Evolutionary conservation across 1,284 basidiomycete species (phyloP).

Genomic region (Heterobasidion occidentale): DNA sequence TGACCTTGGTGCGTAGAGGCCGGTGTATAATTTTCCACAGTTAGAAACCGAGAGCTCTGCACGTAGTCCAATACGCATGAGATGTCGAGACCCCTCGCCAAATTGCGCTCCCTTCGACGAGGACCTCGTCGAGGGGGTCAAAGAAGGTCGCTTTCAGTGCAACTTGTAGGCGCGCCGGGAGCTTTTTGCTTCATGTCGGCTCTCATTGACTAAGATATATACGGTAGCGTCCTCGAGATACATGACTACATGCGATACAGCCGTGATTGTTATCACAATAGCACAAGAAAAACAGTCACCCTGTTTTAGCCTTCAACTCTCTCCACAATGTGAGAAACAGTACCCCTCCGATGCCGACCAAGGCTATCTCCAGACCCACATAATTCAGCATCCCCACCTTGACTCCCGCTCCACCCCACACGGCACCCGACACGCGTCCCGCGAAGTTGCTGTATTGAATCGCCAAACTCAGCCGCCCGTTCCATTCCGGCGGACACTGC

Average conservation of each 20-base stretch:
- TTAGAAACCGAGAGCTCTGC: no score
- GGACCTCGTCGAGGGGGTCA: no score
- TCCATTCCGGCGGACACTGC: constrained; percentile 57
- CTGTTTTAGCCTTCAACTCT: constrained; percentile 58
- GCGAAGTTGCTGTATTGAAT: constrained; percentile 65
- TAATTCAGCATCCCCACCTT: constrained; percentile 58
- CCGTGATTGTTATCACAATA: neutral
- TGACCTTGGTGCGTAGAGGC: no score
- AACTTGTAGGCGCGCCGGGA: neutral
- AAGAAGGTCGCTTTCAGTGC: neutral
- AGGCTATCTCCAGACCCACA: constrained; percentile 51
- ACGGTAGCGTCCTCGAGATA: neutral
- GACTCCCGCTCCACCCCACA: constrained; percentile 63
- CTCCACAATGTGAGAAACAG: constrained; percentile 52
- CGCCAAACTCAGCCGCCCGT: constrained; percentile 41
- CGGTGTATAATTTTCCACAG: no score
- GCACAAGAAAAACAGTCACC: constrained; percentile 19
- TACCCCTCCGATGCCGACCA: constrained; percentile 50
- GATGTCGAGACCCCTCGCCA: no score
- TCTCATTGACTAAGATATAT: neutral
- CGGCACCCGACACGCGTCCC: constrained; percentile 54
- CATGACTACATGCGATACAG: neutral
- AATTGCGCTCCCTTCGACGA: no score
- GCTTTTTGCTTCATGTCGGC: neutral
- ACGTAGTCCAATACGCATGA: no score